Base-by-base conservation (phyloP, 2,329 filamentous ascomycete genomes). In the Aspergillus pseudoterreus region DNA sequence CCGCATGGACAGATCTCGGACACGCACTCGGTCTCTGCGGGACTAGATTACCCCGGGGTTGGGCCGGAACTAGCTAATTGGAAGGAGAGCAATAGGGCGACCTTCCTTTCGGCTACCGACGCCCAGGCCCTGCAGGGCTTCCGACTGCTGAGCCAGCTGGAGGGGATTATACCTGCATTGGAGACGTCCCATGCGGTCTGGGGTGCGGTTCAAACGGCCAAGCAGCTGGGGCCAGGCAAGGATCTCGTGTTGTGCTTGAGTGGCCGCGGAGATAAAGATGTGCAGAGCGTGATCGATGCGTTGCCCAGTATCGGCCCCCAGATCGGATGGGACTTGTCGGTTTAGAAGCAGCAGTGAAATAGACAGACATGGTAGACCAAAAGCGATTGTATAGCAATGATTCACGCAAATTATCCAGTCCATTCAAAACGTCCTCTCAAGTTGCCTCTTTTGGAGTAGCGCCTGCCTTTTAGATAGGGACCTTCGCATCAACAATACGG, bases 81-180 rank as follows among this genome's bases (percentile, higher is more conserved):
- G 92, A 97, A 96, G 73, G 92, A 96, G 64, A 88, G 73, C 57
- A 80, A 86, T 44, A 82, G 92, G 5, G 92, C 92, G 50, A 86
- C 85, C 63, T 97, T 94, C 74, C 79, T 95, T 49, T 87, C 89
- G n/a, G 92, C 90, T 14, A 96, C 90, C 0, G 92, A 97, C 68
- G 85, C 88, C 0, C 78, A 97, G 70, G 92, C 92, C 0, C 88
- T 97, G 61, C 75, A 83, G 43, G 92, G 88, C 1, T 96, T 97
- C 81, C 80, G 83, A 48, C 75, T 92, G 42, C 81, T 96, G 64
- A 87, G 84, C 56, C 81, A 96, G 76, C 78, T 92, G 8, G 92
- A 97, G 75, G 94, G 94, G 47, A 96, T 97, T 67, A 96, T 97
- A 56, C 92, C 94, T 1, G 92, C 92, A 1, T 79, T 97, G 39